phyloP scores from a whole-genome alignment of 305 asterid species.

The Petunia hybrid region DNA sequence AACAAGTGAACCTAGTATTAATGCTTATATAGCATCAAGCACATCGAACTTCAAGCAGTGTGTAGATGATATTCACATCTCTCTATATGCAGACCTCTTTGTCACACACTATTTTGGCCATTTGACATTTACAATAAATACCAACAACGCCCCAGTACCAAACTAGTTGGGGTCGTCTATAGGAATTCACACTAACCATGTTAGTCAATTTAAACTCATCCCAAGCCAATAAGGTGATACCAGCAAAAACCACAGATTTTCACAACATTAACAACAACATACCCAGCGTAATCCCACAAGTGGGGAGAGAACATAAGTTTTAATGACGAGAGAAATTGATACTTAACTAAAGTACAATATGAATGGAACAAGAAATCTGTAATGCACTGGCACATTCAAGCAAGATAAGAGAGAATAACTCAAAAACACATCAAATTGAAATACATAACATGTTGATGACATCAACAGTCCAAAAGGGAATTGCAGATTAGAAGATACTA shows the following conservation, averaged over 20 bases:
- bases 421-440: conserved; percentile 27
- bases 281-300: too few relatives aligned
- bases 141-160: background rate
- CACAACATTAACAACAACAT: too few relatives aligned
- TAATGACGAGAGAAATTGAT: conserved; percentile 23
- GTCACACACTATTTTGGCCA: background rate
- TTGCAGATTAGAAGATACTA: background rate
- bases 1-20: conserved; percentile 6
- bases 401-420: conserved; percentile 2
- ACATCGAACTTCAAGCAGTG: conserved; percentile 12
- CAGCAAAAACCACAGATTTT: too few relatives aligned
- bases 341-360: conserved; percentile 17
- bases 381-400: conserved; percentile 14
- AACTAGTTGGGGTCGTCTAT: too few relatives aligned
- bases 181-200: too few relatives aligned
- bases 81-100: conserved; percentile 22
- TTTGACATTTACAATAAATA: conserved; percentile 13
- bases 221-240: too few relatives aligned
- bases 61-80: conserved; percentile 17
- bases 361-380: conserved; percentile 8
- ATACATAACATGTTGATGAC: background rate
- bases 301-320: background rate
- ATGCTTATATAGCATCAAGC: conserved; percentile 2
- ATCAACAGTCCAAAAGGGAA: background rate
- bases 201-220: too few relatives aligned